These are phyloP conservation scores for Tolypocladium endophyticum DNA, from an alignment of 2,329 filamentous ascomycete genomes.

Conservation along the genomic window DNA sequence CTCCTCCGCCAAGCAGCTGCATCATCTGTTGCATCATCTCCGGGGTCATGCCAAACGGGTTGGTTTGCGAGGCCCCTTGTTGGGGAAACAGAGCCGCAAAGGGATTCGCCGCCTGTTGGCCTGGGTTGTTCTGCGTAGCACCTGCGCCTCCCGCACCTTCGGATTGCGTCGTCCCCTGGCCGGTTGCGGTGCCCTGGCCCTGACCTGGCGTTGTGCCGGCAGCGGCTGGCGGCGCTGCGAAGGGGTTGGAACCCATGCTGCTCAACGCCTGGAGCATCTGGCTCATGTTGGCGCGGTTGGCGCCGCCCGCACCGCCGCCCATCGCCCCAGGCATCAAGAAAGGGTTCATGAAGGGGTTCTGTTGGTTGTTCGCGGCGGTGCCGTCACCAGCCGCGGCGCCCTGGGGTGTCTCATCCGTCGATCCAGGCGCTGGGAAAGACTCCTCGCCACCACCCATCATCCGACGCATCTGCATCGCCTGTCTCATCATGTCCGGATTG, in stretches of 20 bases:
- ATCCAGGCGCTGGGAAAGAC: constrained; percentile 81
- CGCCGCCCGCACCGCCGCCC: constrained; percentile 9
- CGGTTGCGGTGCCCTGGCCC: constrained; percentile 12
- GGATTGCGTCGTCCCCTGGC: constrained; percentile 7
- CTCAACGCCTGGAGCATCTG: constrained; percentile 17
- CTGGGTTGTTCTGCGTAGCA: constrained; percentile 14
- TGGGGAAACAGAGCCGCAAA: constrained; percentile 53
- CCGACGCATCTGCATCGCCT: constrained; percentile 74
- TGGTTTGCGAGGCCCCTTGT: constrained; percentile 19
- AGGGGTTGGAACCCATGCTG: constrained; percentile 22
- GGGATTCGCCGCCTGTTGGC: constrained; percentile 45
- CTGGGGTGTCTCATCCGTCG: constrained; percentile 75
- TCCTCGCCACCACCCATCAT: constrained; percentile 48
- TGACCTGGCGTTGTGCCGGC: constrained; percentile 13
- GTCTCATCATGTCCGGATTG: constrained; percentile 73
- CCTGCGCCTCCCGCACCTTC: constrained; percentile 13
- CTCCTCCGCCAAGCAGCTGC: constrained; percentile 30
- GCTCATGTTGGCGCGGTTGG: constrained; percentile 10
- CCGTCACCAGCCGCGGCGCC: constrained; percentile 20
- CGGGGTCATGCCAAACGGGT: constrained; percentile 38
- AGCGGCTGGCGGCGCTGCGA: constrained; percentile 14
- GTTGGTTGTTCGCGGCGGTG: constrained; percentile 17
- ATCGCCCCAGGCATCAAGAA: constrained; percentile 16
- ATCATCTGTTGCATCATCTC: constrained; percentile 46
- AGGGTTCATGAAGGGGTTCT: constrained; percentile 33